Base-by-base conservation (phyloP, 2,329 filamentous ascomycete species). In the Rutstroemia sp. region DNA sequence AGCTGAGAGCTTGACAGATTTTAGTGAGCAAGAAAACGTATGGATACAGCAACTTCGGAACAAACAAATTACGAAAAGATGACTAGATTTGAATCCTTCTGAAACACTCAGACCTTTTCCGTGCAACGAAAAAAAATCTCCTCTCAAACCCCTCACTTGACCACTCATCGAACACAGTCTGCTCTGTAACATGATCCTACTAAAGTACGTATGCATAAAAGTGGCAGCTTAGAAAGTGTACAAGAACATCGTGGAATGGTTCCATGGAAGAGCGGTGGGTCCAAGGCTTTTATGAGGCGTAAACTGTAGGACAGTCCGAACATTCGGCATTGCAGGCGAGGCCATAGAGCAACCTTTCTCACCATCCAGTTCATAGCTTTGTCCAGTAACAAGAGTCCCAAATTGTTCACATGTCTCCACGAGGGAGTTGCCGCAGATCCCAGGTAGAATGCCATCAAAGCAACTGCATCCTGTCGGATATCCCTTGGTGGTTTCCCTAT, bases 391-490 rank as follows among this genome's bases (percentile, higher is more conserved):
- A 39, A 39, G n/a, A 30, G 16, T 27, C 25, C 25, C 25, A 27
- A 8, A 8, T 27, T 27, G 7, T 18, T 25, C 21, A 12, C 25
- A 27, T 14, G 25, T 19, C 19, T 52, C 10, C n/a, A 46, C 62
- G 60, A 63, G 63, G 63, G 52, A 52, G 52, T 61, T 44, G 25
- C 55, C 37, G 34, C 10, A 41, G 23, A 62, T 66, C 58, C 62
- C 60, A 63, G 63, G 54, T 56, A 51, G 46, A 48, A 58, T 52
- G 42, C 49, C 8, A 23, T 16, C 27, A 2, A 12, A 6, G 9
- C 14, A 47, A 12, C 30, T 34, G 30, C 30, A 12, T 34, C 30
- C 30, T 4, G 30, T 34, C 10, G 30, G 30, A 34, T 34, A 4
- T 12, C 10, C 30, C 30, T 34, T 34, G 30, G 30, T 34, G 30